Evolutionary conservation across 2,329 filamentous ascomycete species (phyloP).

Genomic region (Colletotrichum chrysophilum): DNA sequence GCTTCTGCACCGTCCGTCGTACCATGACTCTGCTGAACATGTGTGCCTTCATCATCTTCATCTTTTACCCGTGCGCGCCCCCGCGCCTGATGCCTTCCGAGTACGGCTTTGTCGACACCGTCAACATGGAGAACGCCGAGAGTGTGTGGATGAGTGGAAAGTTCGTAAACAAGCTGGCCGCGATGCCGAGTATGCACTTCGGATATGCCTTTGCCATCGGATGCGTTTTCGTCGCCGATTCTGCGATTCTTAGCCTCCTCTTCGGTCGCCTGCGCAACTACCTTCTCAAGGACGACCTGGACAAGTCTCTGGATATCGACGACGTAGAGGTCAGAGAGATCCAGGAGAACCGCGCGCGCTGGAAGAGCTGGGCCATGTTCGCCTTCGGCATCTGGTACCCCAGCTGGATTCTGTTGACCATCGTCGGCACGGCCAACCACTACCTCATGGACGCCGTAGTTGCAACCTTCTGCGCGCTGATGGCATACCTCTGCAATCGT

Average conservation of each 20-base stretch:
- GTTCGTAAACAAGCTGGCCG: conserved; percentile 63
- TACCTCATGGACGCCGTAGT: conserved; percentile 72
- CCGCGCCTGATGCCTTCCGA: conserved; percentile 64
- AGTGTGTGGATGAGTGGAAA: conserved; percentile 71
- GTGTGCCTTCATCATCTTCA: conserved; percentile 65
- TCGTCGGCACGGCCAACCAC: conserved; percentile 67
- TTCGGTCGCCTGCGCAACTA: conserved; percentile 26
- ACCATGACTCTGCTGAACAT: conserved; percentile 64
- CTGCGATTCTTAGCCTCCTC: conserved; percentile 48
- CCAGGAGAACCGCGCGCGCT: conserved; percentile 28
- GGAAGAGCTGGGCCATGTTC: conserved; percentile 32
- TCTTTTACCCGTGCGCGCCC: conserved; percentile 69
- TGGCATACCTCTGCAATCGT: conserved; percentile 61
- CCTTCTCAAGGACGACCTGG: conserved; percentile 12
- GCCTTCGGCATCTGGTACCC: conserved; percentile 56
- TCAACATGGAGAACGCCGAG: conserved; percentile 53
- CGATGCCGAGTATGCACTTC: conserved; percentile 64
- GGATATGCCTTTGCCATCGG: conserved; percentile 61
- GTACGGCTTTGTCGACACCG: conserved; percentile 67
- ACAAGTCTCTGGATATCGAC: conserved; percentile 19
- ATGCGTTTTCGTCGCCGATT: conserved; percentile 58
- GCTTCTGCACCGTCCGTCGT: conserved; percentile 40
- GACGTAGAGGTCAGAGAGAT: conserved; percentile 23
- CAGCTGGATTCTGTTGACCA: conserved; percentile 57
- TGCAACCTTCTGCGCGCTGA: conserved; percentile 62